Evolutionary conservation across 1,139 yeast species (phyloP).

Genomic region (Cylindricascospora bacillispora): DNA sequence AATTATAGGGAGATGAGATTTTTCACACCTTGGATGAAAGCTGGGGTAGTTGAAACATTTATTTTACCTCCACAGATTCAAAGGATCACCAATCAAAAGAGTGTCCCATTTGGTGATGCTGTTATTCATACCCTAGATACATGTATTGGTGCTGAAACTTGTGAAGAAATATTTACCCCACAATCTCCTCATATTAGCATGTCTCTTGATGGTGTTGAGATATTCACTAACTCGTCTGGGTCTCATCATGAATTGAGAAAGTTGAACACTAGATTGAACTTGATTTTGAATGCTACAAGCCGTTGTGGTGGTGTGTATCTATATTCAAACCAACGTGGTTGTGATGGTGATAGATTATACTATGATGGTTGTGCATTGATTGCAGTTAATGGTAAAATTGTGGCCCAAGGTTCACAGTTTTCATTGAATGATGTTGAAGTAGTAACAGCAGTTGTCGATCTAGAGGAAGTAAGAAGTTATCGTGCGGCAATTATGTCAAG

Average conservation of each 20-base stretch:
- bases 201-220: conserved; percentile 93
- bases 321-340: conserved; percentile 91
- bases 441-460: conserved; percentile 80
- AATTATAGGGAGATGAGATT: conserved; percentile 95
- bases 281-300: conserved; percentile 83
- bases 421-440: conserved; percentile 87
- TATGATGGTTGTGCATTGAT: conserved; percentile 96
- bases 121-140: conserved; percentile 75
- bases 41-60: conserved; percentile 59
- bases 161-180: conserved; percentile 95
- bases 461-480: conserved; percentile 80
- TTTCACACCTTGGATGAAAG: conserved; percentile 86
- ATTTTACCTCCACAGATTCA: conserved; percentile 59
- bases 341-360: conserved; percentile 94
- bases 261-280: conserved; percentile 66
- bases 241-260: conserved; percentile 93
- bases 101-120: conserved; percentile 82
- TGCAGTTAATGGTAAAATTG: conserved; percentile 78
- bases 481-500: conserved; percentile 62
- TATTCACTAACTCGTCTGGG: conserved; percentile 89
- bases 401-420: conserved; percentile 90
- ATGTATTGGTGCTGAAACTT: conserved; percentile 87
- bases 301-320: conserved; percentile 94
- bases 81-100: conserved; percentile 47
- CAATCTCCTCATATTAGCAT: conserved; percentile 86